Base-by-base conservation (phyloP, 306 rosid species). In the Prunus fruticosa region DNA sequence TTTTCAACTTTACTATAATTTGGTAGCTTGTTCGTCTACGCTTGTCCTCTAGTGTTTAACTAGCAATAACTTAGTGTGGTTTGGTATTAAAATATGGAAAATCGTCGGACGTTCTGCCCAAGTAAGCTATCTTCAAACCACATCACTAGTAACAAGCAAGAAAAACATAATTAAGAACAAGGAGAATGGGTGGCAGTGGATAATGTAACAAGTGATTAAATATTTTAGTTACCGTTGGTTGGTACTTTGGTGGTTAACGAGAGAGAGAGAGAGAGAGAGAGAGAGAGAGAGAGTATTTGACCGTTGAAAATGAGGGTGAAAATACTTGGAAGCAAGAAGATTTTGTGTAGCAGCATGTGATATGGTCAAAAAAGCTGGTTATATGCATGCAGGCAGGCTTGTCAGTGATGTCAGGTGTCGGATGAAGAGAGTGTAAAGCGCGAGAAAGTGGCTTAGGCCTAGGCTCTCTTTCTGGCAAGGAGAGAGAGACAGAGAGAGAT, bases 281-380 rank as follows among this genome's bases (percentile, higher is more conserved):
- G 30, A 28, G 32, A 32, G 38, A 34, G 41, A 34, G 41, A 34
- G 8, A 43, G 64, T 2, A 53, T 16, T 46, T 67, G 58, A 74
- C 75, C 76, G 38, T 58, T 63, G 57, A 57, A 62, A 64, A 50
- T 43, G 57, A 58, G 23, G 11, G 81, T 20, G 20, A 20, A 5
- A 5, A 16, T 18, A 38, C 16, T 16, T 60, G n/a, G 16, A 27
- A 60, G 34, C 68, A 45, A 19, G 46, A 64, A 61, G 62, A 64
- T 6, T 47, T n/a, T 8, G 50, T 49, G 66, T 57, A 20, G 68
- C 34, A 27, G 71, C 81, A 76, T 81, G 84, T 65, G 79, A 67
- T 20, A 8, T 46, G 62, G 84, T 81, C 82, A 83, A 83, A 65
- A 83, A 81, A 72, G 85, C 68, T 79, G 83, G 13, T 8, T 50